phyloP scores from a whole-genome alignment of 129 eudicot species.

The Flaveria robusta region DNA sequence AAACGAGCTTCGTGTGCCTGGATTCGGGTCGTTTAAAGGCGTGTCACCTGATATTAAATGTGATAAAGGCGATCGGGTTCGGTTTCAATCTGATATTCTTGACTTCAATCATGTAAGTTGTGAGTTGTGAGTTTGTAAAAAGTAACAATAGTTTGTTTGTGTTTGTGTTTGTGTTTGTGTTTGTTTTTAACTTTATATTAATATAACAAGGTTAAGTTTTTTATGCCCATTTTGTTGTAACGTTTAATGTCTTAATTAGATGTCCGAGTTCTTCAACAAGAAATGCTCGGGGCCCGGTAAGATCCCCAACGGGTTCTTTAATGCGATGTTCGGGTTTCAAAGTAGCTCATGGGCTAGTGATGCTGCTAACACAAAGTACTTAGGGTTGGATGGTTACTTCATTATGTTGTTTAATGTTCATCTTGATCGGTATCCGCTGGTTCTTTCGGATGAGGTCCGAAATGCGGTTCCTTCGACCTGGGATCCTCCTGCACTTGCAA shows the following conservation, averaged over 20 bases:
- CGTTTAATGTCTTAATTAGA: slow-evolving; percentile 36
- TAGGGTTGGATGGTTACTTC: slow-evolving; percentile 88
- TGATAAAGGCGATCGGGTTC: slow-evolving; percentile 82
- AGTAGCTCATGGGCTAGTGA: slow-evolving; percentile 90
- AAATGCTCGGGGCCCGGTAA: slow-evolving; percentile 67
- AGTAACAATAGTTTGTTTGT: neutral
- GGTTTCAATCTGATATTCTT: slow-evolving; percentile 82
- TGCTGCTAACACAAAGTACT: slow-evolving; percentile 66
- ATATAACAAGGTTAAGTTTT: neutral
- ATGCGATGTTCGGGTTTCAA: slow-evolving; percentile 76
- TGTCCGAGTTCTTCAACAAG: slow-evolving; percentile 79
- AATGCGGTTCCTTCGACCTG: slow-evolving; percentile 79
- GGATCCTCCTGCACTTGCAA: slow-evolving; percentile 91
- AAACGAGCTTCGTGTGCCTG: slow-evolving; percentile 56
- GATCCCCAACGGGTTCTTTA: slow-evolving; percentile 80
- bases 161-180: neutral
- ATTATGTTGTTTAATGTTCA: slow-evolving; percentile 61
- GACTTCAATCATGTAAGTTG: slow-evolving; percentile 69
- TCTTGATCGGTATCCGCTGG: slow-evolving; percentile 74
- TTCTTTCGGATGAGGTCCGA: slow-evolving; percentile 67
- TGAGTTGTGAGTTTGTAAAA: neutral
- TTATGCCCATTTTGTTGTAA: neutral
- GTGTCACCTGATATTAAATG: slow-evolving; percentile 82
- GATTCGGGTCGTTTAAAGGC: slow-evolving; percentile 57
- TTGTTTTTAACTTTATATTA: neutral